These are phyloP conservation scores for Iris pallida DNA, from an alignment of 116 monocot genomes.

Conservation along the genomic window DNA sequence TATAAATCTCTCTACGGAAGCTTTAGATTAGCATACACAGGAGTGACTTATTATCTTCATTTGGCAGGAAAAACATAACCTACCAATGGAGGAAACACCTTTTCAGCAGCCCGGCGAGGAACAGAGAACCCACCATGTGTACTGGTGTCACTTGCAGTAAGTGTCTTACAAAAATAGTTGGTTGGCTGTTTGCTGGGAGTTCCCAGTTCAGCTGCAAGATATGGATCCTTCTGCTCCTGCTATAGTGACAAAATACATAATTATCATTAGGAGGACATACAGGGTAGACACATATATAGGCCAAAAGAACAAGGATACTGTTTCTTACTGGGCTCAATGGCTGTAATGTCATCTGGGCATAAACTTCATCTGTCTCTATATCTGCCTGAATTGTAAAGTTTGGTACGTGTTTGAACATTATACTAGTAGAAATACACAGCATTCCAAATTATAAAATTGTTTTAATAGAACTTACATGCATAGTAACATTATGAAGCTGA, in stretches of 20 bases:
- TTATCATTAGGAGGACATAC: background rate
- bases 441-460: background rate
- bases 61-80: constrained; percentile 9
- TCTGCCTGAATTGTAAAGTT: constrained; percentile 59
- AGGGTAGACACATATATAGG: background rate
- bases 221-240: constrained; percentile 89
- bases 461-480: constrained; percentile 72
- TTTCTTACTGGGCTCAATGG: constrained; percentile 66
- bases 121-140: constrained; percentile 92
- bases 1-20: background rate
- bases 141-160: constrained; percentile 93
- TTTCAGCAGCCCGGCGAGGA: constrained; percentile 86
- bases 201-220: constrained; percentile 70
- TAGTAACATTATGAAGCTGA: constrained; percentile 89
- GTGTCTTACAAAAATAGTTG: constrained; percentile 89
- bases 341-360: constrained; percentile 94
- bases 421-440: background rate
- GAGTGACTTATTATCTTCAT: background rate
- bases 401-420: background rate
- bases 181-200: constrained; percentile 76
- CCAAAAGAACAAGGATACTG: background rate
- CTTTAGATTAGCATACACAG: background rate
- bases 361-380: constrained; percentile 92
- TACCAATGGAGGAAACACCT: constrained; percentile 91
- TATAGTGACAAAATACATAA: constrained; percentile 5